phyloP scores from a whole-genome alignment of 345 rosid genomes.

The Eucalyptus erythrocorys region DNA sequence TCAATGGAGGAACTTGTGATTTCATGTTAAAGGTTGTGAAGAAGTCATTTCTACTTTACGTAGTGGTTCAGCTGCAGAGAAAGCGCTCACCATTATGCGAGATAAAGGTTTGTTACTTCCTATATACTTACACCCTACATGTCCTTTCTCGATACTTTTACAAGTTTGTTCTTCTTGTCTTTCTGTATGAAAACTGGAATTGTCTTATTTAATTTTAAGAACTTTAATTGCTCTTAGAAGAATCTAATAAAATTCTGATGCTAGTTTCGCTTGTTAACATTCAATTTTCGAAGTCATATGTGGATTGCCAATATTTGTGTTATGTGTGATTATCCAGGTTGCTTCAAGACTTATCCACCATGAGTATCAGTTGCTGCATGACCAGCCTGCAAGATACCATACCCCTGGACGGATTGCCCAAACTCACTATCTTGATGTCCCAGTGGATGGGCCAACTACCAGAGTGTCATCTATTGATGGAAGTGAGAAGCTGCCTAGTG shows the following conservation, averaged over 20 bases:
- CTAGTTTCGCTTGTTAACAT: not conserved
- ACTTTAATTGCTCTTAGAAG: not conserved
- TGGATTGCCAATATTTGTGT: not conserved
- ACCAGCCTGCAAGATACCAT: constrained; percentile 45
- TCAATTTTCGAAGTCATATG: not conserved
- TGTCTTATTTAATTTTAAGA: not conserved
- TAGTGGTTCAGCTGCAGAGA: too few relatives aligned
- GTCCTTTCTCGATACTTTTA: not conserved
- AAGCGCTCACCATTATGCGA: too few relatives aligned
- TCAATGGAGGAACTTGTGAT: too few relatives aligned
- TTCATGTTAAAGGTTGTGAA: too few relatives aligned
- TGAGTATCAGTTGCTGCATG: constrained; percentile 58
- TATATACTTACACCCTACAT: not conserved
- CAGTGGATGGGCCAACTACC: constrained; percentile 35
- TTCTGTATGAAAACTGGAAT: too few relatives aligned
- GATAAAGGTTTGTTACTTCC: too few relatives aligned
- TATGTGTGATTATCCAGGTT: constrained; percentile 16
- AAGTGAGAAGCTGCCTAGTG: constrained; percentile 44
- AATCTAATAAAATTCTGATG: not conserved
- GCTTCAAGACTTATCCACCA: constrained; percentile 29
- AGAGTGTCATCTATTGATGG: constrained; percentile 40
- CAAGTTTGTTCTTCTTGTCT: too few relatives aligned
- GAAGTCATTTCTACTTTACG: too few relatives aligned
- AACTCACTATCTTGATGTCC: constrained; percentile 40
- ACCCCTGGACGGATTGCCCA: constrained; percentile 31